A percentile compares a stretch with the other conserved stretches of the same genome.
Evolutionary conservation across 768 basidiomycete species (phyloP).

Genomic region (Dacryopinax primogenitus): DNA sequence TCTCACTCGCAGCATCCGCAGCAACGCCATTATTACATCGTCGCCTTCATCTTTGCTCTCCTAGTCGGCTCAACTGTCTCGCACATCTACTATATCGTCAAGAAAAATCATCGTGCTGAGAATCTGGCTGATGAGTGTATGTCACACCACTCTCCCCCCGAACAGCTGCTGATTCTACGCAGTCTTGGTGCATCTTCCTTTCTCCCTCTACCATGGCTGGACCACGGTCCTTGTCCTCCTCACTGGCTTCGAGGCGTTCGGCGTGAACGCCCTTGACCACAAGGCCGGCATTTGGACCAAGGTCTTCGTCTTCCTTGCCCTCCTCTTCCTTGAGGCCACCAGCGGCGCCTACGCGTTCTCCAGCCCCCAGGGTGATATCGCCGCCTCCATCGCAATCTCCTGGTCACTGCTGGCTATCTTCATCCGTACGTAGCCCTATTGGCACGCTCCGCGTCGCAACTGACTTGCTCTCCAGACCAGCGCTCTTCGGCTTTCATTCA

Average conservation of each 20-base stretch:
- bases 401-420: constrained; percentile 95
- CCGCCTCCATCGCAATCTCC: constrained; percentile 79
- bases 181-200: constrained; percentile 84
- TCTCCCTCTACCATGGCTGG: constrained; percentile 71
- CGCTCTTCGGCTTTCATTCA: constrained; percentile 61
- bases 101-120: constrained; percentile 64
- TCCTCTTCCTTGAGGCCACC: constrained; percentile 87
- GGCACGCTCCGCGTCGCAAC: constrained; percentile 17
- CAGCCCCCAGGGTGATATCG: constrained; percentile 77
- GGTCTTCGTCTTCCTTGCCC: constrained; percentile 83
- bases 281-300: constrained; percentile 80
- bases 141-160: constrained; percentile 11
- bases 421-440: constrained; percentile 28
- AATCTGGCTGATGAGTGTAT: constrained; percentile 50
- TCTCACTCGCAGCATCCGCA: neutral
- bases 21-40: constrained; percentile 24
- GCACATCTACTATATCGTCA: constrained; percentile 91
- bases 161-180: neutral
- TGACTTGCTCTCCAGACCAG: constrained; percentile 35
- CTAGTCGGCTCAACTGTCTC: constrained; percentile 68
- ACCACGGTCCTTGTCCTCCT: constrained; percentile 71
- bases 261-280: constrained; percentile 53
- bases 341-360: constrained; percentile 92
- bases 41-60: constrained; percentile 75
- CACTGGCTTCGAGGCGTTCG: constrained; percentile 80